Conservation (phyloP, 2,329 filamentous ascomycete genomes). For the Alternaria brassicae region DNA sequence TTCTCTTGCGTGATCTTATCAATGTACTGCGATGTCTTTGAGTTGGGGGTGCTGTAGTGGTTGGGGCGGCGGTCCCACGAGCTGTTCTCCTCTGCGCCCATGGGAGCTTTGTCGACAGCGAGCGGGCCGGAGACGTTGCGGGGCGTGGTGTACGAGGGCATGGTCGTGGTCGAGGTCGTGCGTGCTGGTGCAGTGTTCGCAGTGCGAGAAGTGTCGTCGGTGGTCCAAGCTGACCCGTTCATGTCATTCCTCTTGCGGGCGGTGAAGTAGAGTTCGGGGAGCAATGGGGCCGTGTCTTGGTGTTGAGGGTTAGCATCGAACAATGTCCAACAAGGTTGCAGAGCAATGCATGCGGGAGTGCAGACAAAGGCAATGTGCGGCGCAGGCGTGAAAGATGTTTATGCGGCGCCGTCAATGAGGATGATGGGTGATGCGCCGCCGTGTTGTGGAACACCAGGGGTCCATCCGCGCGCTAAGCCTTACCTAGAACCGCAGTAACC, state of each 20-base stretch:
- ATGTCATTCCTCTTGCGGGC: conserved; percentile 37
- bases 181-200: conserved; percentile 24
- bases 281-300: conserved; percentile 25
- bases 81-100: conserved; percentile 33
- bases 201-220: conserved; percentile 26
- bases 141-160: conserved; percentile 41
- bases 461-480: conserved; percentile 18
- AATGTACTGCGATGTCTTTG: conserved; percentile 60
- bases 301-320: conserved; percentile 29
- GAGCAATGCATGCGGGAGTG: conserved; percentile 3
- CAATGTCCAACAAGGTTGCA: conserved; percentile 2
- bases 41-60: conserved; percentile 40
- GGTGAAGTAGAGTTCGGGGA: conserved; percentile 31
- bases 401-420: conserved; percentile 22
- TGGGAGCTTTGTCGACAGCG: conserved; percentile 37
- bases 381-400: conserved; percentile 24
- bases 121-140: conserved; percentile 44
- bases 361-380: conserved; percentile 17
- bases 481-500: conserved; percentile 18
- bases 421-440: conserved; percentile 27
- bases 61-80: conserved; percentile 40
- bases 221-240: conserved; percentile 32
- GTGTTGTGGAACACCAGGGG: conserved; percentile 30
- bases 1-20: conserved; percentile 83
- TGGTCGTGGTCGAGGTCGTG: conserved; percentile 20